These are phyloP conservation scores for Fraxinus latifolia DNA, from an alignment of 305 asterid species.

Conservation along the genomic window DNA sequence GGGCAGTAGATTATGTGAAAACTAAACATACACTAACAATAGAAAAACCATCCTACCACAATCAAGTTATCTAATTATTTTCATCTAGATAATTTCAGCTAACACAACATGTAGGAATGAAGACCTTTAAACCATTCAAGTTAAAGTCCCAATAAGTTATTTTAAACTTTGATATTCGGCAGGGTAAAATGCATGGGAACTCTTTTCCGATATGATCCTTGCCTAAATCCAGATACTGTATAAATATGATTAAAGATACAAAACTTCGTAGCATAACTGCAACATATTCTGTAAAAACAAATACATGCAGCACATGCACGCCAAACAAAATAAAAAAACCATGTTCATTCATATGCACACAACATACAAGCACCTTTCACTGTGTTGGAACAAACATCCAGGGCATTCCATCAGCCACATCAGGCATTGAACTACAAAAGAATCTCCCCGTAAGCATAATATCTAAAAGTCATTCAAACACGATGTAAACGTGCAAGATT, in stretches of 20 bases:
- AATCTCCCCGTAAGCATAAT: conserved; percentile 62
- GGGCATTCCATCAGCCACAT: conserved; percentile 95
- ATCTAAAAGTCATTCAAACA: conserved; percentile 26
- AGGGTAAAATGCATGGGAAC: conserved; percentile 95
- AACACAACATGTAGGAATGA: neutral
- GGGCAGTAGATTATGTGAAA: neutral
- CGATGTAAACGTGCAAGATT: neutral
- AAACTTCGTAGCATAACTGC: neutral
- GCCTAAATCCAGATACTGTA: conserved; percentile 41
- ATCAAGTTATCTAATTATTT: neutral
- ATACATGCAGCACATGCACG: neutral
- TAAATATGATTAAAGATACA: neutral
- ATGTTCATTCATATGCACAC: conserved; percentile 8
- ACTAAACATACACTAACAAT: neutral
- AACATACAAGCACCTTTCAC: conserved; percentile 62
- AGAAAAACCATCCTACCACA: neutral
- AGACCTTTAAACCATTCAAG: neutral
- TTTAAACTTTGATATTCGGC: conserved; percentile 78
- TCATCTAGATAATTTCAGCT: neutral
- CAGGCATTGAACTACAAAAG: conserved; percentile 96
- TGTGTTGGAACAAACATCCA: conserved; percentile 92
- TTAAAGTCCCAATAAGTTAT: neutral
- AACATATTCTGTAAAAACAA: conserved; percentile 5
- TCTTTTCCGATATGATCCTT: conserved; percentile 88
- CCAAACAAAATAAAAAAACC: neutral